Evolutionary conservation across 768 basidiomycete species (phyloP).

Genomic region (Tricholoma bakamatsutake): DNA sequence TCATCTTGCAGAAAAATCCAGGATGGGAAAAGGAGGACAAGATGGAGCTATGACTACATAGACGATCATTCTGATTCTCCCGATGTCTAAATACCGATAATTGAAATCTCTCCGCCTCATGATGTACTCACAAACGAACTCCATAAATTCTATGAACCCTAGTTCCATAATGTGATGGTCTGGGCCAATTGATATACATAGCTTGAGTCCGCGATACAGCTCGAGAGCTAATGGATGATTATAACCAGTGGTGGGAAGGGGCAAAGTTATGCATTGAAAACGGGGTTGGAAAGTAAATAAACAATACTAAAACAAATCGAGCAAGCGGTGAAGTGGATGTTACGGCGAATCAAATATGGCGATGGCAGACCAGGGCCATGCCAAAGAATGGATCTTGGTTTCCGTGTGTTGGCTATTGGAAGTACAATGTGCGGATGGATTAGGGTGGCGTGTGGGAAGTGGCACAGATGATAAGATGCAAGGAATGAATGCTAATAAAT

Average conservation of each 20-base stretch:
- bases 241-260: background rate
- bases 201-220: background rate
- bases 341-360: background rate
- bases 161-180: background rate
- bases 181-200: background rate
- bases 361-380: background rate
- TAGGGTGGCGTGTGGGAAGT: background rate
- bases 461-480: conserved; percentile 2
- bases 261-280: background rate
- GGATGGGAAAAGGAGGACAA: conserved; percentile 84
- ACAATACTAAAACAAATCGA: conserved; percentile 15
- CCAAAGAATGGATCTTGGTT: background rate
- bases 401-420: background rate
- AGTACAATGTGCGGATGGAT: background rate
- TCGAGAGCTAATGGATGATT: background rate
- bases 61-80: conserved; percentile 1
- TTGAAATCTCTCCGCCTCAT: background rate
- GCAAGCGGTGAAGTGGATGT: background rate
- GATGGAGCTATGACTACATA: conserved; percentile 60
- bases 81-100: background rate
- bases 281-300: background rate
- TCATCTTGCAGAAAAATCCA: conserved; percentile 88
- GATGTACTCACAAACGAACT: background rate
- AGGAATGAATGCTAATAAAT: conserved; percentile 1
- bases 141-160: background rate